These are phyloP conservation scores for Pugionium cornutum DNA, from an alignment of 345 rosid genomes.

Conservation along the genomic window DNA sequence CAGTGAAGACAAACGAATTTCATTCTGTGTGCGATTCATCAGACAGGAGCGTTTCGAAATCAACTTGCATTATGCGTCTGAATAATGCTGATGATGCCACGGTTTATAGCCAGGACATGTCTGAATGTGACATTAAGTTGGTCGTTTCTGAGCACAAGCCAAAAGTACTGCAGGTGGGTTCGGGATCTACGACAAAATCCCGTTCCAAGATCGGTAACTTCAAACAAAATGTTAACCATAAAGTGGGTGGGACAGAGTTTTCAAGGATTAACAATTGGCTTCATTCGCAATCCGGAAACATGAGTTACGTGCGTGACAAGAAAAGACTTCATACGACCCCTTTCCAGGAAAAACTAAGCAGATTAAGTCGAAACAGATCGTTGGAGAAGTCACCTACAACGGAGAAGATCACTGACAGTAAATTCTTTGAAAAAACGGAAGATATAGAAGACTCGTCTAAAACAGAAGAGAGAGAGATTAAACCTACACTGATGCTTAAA, in stretches of 20 bases:
- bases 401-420: background rate
- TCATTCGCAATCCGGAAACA: slow-evolving; percentile 39
- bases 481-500: slow-evolving; percentile 18
- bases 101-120: slow-evolving; percentile 57
- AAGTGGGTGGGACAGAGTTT: slow-evolving; percentile 23
- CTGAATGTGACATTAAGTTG: slow-evolving; percentile 54
- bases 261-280: slow-evolving; percentile 55
- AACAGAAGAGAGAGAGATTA: slow-evolving; percentile 36
- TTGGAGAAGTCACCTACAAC: slow-evolving; percentile 9
- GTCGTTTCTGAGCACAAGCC: slow-evolving; percentile 41
- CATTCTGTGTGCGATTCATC: slow-evolving; percentile 47
- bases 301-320: slow-evolving; percentile 36
- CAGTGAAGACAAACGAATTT: slow-evolving; percentile 40
- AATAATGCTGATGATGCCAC: slow-evolving; percentile 48
- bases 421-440: slow-evolving; percentile 21
- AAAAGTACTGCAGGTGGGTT: slow-evolving; percentile 1
- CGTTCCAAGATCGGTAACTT: slow-evolving; percentile 26
- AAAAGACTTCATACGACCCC: slow-evolving; percentile 37
- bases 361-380: slow-evolving; percentile 17
- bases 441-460: slow-evolving; percentile 28
- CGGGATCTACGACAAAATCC: slow-evolving; percentile 20
- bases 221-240: slow-evolving; percentile 24
- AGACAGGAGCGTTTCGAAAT: slow-evolving; percentile 52
- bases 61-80: slow-evolving; percentile 50
- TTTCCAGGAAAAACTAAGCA: too few relatives aligned